Evolutionary conservation across 1,139 yeast genomes (phyloP).

Genomic region (Candida albicans): DNA sequence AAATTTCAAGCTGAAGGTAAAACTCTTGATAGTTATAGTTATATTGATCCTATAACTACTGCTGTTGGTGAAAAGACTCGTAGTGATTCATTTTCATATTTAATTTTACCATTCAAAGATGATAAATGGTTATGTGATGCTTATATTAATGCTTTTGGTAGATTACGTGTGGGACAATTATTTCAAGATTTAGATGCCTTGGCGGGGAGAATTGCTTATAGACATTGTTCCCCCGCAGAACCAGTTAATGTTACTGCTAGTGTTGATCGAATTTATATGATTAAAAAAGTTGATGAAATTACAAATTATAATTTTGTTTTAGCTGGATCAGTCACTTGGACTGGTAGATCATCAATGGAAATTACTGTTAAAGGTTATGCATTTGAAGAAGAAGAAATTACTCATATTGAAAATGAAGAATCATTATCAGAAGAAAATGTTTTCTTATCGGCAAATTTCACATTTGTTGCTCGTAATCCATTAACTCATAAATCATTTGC

Average conservation of each 20-base stretch:
- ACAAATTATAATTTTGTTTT: constrained; percentile 72
- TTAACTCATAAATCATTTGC: constrained; percentile 84
- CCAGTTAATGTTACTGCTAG: constrained; percentile 94
- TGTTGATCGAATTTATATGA: constrained; percentile 87
- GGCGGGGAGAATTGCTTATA: constrained; percentile 84
- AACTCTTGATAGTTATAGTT: constrained; percentile 65
- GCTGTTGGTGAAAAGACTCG: constrained; percentile 72
- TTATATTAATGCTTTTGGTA: constrained; percentile 84
- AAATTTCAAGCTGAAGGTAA: constrained; percentile 70
- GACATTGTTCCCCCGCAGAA: constrained; percentile 86
- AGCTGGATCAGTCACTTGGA: constrained; percentile 90
- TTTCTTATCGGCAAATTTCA: constrained; percentile 84
- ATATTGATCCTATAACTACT: constrained; percentile 72
- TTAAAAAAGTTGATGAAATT: constrained; percentile 80
- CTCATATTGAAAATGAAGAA: constrained; percentile 24
- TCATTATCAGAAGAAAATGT: constrained; percentile 47
- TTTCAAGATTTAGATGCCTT: constrained; percentile 89
- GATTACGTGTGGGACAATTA: constrained; percentile 86
- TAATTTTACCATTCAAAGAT: constrained; percentile 78
- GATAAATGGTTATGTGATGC: constrained; percentile 83
- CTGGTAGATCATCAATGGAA: constrained; percentile 94
- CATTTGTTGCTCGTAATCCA: constrained; percentile 94
- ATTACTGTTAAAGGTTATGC: constrained; percentile 87
- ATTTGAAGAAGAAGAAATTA: constrained; percentile 49
- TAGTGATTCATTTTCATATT: constrained; percentile 71